Evolutionary conservation across 805 yeast species (phyloP), one percentile per base, ranked within the genome.

Genomic region (Sugiyamaella valdiviana): DNA sequence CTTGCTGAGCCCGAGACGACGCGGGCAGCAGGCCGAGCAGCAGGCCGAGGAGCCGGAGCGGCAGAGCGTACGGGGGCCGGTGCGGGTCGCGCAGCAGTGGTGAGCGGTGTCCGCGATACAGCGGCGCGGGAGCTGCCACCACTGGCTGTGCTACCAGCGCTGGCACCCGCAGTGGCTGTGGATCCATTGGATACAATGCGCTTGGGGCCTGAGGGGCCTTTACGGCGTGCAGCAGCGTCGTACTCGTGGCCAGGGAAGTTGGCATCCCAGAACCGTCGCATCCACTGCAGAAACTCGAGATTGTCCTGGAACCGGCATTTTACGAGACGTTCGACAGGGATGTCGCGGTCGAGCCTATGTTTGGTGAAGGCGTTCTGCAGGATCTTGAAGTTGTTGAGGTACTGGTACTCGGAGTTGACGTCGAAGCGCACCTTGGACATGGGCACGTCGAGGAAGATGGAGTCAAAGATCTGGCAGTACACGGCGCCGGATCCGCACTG

Each of bases 401-500:
- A 80, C 52, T 91, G 95, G 64, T 85, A 86, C 54, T 87, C 95
- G 12, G 78, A 73, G 14, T 74, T 70, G 9, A 84, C 81, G 51
- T 80, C 77, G 62, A 83, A 88, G 58, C 79, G 82, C 46, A 91
- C 95, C 57, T 82, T 79, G 43, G 69, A 61, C 83, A 91, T 77
- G 1, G 96, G 93, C 16, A 93, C 75, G 57, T 88, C 96, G 7
- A 83, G 81, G 58, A 74, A 85, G 16, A 93, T 80, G 6, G 89
- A 79, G 65, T 93, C 97, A 71, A 91, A 74, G 36, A 93, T 76
- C 69, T 90, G 96, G 65, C 97, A 89, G 63, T 87, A 91, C 0
- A 88, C 91, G 1, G 96, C 96, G 1, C 99, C 99, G 2, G 85
- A 79, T 15, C 99, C 99, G 62, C 96, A 83, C 65, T 90, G 90